These are phyloP conservation scores for Scheffersomyces stambukii DNA, from an alignment of 1,139 yeast genomes.

Conservation along the genomic window DNA sequence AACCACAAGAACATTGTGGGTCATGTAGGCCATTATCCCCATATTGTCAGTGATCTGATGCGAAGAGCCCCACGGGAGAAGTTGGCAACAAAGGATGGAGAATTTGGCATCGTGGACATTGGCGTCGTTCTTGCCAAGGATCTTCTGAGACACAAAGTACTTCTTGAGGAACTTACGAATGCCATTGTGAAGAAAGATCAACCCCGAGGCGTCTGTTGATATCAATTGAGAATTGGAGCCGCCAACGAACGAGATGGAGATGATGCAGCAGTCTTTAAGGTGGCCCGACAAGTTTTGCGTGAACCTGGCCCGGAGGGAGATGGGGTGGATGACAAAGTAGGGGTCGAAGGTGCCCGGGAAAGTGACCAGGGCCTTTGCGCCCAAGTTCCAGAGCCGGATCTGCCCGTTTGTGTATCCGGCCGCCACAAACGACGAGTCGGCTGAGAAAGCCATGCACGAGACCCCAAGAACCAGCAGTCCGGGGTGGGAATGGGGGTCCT, in stretches of 20 bases:
- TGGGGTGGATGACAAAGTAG: conserved; percentile 24
- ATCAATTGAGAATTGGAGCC: conserved; percentile 54
- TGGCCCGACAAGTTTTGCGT: conserved; percentile 48
- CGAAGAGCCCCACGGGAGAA: conserved; percentile 53
- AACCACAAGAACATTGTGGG: conserved; percentile 47
- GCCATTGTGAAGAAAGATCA: conserved; percentile 58
- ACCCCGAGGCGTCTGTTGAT: conserved; percentile 58
- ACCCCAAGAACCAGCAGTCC: no score
- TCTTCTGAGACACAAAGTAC: conserved; percentile 44
- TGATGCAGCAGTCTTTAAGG: conserved; percentile 18
- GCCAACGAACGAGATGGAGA: conserved; percentile 49
- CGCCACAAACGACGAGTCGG: conserved; percentile 30
- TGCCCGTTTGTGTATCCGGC: conserved; percentile 33
- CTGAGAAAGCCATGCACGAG: conserved; percentile 37
- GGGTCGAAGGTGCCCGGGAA: conserved; percentile 13
- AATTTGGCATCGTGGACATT: conserved; percentile 14
- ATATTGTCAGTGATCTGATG: conserved; percentile 50
- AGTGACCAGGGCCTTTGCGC: conserved; percentile 1
- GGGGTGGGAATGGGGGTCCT: conserved; percentile 2
- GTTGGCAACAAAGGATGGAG: conserved; percentile 25
- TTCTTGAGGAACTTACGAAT: conserved; percentile 50
- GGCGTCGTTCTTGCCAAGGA: conserved; percentile 48
- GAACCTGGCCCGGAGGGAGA: conserved; percentile 23
- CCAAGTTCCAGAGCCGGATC: conserved; percentile 28
- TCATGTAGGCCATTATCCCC: conserved; percentile 61